phyloP scores from a whole-genome alignment of 495 filamentous ascomycete species.

The Penicillium herquei region DNA sequence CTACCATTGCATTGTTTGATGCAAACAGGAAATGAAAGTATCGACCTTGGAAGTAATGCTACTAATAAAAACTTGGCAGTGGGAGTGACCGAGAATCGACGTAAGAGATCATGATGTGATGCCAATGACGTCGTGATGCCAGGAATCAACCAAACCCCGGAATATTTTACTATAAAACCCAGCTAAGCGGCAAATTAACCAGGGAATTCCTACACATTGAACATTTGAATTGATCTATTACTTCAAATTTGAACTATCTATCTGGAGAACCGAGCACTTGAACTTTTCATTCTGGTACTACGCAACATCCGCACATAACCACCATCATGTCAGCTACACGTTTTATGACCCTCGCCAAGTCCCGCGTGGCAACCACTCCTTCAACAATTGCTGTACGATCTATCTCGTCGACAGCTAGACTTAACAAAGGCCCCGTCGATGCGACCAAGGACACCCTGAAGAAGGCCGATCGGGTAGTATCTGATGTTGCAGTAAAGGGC shows the following conservation, averaged over 20 bases:
- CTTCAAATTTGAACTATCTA: not conserved
- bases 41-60: not conserved
- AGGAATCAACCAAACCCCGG: conserved; percentile 7
- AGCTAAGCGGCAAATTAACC: not conserved
- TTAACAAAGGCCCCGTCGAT: conserved; percentile 42
- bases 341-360: conserved; percentile 22
- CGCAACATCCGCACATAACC: not conserved
- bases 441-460: conserved; percentile 56
- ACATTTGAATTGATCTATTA: not conserved
- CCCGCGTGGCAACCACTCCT: conserved; percentile 16
- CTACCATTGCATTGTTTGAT: not conserved
- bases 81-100: conserved; percentile 27
- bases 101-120: conserved; percentile 28
- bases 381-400: conserved; percentile 19
- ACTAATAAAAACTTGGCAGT: not conserved
- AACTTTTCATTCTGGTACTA: not conserved
- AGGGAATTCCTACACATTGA: not conserved
- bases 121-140: conserved; percentile 19
- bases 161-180: conserved; percentile 7
- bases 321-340: conserved; percentile 21
- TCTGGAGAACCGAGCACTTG: not conserved
- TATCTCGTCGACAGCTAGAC: conserved; percentile 31
- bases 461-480: conserved; percentile 53
- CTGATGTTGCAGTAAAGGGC: conserved; percentile 57
- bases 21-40: not conserved